Conservation (phyloP, 2,329 filamentous ascomycete genomes). For the Colletotrichum sp. region DNA sequence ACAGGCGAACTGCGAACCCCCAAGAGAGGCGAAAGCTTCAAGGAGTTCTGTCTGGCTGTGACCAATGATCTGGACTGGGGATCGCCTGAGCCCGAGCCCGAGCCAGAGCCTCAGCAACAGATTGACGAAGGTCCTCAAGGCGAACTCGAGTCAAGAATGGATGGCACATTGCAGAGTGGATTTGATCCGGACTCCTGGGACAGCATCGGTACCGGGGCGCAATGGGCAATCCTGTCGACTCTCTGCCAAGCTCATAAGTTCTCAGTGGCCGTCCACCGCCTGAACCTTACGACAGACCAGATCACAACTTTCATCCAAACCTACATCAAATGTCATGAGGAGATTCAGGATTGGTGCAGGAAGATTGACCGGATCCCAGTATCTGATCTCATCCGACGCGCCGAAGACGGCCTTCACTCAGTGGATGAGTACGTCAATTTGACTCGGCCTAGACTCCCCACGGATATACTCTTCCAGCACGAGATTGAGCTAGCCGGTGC, state of each 20-base stretch:
- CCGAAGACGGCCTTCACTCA: constrained; percentile 6
- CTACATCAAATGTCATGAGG: background rate
- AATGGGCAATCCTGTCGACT: background rate
- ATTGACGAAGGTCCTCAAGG: background rate
- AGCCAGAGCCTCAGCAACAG: background rate
- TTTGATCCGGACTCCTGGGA: background rate
- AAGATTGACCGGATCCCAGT: constrained; percentile 6
- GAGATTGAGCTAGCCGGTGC: constrained; percentile 21
- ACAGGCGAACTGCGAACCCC: background rate
- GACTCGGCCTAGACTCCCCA: constrained; percentile 27
- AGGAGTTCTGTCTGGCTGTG: background rate
- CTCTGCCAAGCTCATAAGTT: background rate
- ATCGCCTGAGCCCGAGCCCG: constrained; percentile 1
- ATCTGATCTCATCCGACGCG: background rate
- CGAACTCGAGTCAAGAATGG: background rate
- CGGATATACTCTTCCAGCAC: constrained; percentile 23
- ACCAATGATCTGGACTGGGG: constrained; percentile 1
- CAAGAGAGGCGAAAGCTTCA: background rate
- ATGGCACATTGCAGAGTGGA: background rate
- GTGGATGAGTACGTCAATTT: constrained; percentile 10
- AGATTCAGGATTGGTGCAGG: background rate
- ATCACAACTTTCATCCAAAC: background rate
- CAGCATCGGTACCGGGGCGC: background rate
- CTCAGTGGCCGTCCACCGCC: background rate
- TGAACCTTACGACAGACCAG: background rate